Conservation (phyloP, 2,329 filamentous ascomycete species). For the Cadophora malorum region DNA sequence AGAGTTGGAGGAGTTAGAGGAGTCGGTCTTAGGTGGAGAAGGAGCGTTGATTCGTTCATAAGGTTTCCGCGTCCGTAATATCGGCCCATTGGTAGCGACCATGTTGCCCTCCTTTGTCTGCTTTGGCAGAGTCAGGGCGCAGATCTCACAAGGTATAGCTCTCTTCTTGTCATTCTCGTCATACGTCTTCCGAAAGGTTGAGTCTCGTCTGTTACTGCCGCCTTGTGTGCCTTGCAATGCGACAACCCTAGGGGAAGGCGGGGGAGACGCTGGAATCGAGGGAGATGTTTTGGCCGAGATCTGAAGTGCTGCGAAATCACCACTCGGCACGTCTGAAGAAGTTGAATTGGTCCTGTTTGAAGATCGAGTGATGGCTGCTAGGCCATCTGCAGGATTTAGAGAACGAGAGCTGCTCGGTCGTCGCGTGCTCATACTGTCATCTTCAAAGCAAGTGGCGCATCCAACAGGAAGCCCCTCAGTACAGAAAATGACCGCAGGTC, state of each 20-base stretch:
- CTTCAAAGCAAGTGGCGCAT: constrained; percentile 65
- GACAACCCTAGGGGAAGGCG: constrained; percentile 58
- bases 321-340: constrained; percentile 24
- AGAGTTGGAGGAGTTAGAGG: constrained; percentile 39
- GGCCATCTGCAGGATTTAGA: constrained; percentile 35
- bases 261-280: constrained; percentile 59
- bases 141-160: constrained; percentile 71
- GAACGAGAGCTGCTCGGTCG: constrained; percentile 41
- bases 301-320: constrained; percentile 27
- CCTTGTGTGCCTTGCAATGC: constrained; percentile 45
- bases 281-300: constrained; percentile 43
- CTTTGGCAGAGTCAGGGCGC: constrained; percentile 68
- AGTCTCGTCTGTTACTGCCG: constrained; percentile 54
- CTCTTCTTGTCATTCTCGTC: constrained; percentile 69
- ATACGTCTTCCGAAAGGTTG: constrained; percentile 67
- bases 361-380: constrained; percentile 28
- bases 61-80: constrained; percentile 64
- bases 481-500: constrained; percentile 72
- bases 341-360: constrained; percentile 28
- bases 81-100: constrained; percentile 52
- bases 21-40: constrained; percentile 41
- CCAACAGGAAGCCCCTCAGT: constrained; percentile 69
- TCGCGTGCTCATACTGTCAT: constrained; percentile 42
- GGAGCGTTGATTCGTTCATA: constrained; percentile 59
- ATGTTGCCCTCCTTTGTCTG: constrained; percentile 46